Evolutionary conservation across 176 grass and related monocot species (phyloP), one percentile per base, ranked within the genome.

Genomic region (Avena atlantica): DNA sequence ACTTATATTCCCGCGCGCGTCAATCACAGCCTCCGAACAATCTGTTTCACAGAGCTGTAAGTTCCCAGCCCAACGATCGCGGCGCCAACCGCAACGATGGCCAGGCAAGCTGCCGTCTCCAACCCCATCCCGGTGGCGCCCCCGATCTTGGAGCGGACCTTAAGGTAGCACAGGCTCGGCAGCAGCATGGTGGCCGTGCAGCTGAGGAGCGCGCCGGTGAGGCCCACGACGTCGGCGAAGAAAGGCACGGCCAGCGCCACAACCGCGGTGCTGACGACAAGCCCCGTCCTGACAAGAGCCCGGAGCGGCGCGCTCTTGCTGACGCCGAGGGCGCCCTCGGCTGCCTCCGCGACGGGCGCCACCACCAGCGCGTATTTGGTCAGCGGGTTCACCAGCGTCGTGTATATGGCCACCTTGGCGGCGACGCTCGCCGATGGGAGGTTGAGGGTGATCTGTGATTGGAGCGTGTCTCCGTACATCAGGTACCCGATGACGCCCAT

Each of bases 351-450:
- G 47, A 88, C 40, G 4, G 86, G 79, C 1, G 49, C 15, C 0
- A 77, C 15, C 16, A 88, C n/a, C 59, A 88, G 47, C n/a, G 79
- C 86, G 71, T 89, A 92, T 67, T 87, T 89, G 49, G 80, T 34
- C 24, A 92, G 23, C 15, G 91, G 91, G 36, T 89, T 92, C 67
- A 92, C 82, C 24, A 92, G 84, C 14, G 91, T 89, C 13, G 75
- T 92, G 78, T 86, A 89, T 65, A 92, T 92, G 70, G 91, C 87
- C 8, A 92, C 27, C 80, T 89, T 86, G 60, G 91, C 80, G 74
- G 74, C 80, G 9, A 83, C 31, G 16, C 78, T 86, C 5, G 73
- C 47, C 0, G 73, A 34, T 3, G 86, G 83, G 13, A 92, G 86
- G 56, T 92, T 92, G 14, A 89, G 67, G 2, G 87, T 89, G 56